Evolutionary conservation across 495 filamentous ascomycete species (phyloP), one percentile per base, ranked within the genome.

Genomic region (Penicillium cinerascens): DNA sequence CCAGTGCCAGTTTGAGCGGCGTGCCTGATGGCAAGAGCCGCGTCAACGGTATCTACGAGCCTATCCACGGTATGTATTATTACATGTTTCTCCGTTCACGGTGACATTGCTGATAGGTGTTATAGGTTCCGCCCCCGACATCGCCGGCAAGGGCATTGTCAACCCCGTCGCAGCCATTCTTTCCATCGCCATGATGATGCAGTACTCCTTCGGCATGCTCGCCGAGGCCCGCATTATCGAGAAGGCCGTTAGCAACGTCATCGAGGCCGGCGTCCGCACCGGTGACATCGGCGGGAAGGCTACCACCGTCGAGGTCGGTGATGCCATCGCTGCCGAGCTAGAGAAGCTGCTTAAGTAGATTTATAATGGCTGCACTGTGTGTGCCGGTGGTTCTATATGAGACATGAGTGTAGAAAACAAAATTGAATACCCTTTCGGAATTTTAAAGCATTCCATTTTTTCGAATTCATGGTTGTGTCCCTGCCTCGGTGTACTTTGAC

Each of bases 11-110:
- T 69, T 73, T 98, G 68, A 87, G 83, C 44, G 91, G 87, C 18
- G 83, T 95, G 41, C 93, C 93, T 1, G 92, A 96, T 74, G 78
- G 78, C 11, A 74, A 76, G 68, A 68, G 63, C 48, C 67, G 68
- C 61, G 69, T 77, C 22, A 78, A 75, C 51, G 84, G 93, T 60
- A 96, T 98, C 61, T 98, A 97, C 66, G 93, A 97, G 79, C 95
- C 95, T 27, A 97, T 97, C 59, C 95, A 98, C 69, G 95, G 92
- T 89, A 72, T 61, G 81, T 65, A 4, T 50, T 49, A 18, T n/a
- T n/a, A n/a, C n/a, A n/a, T 22, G 63, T 29, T 29, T 26, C 22
- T 44, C 54, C 25, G 45, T 47, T 44, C 13, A 37, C 15, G 13
- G 29, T 41, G 47, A 16, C 42, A 25, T 21, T 22, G 15, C 55